Conservation (phyloP, 208 protist genomes). For the Kentomonas sorsogonicus region DNA sequence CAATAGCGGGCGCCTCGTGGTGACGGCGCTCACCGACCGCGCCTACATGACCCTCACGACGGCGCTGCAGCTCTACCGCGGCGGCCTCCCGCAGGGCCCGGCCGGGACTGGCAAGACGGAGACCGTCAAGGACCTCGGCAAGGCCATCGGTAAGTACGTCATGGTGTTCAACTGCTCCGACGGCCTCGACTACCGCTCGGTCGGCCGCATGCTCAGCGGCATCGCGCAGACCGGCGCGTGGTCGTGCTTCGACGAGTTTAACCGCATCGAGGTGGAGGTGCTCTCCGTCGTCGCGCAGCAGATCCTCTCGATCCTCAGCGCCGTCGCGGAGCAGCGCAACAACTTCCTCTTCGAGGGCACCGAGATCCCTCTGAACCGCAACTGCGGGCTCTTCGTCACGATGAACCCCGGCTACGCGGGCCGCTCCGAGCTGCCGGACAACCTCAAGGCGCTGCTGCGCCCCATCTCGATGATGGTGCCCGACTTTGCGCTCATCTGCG, state of each 20-base stretch:
- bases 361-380: constrained; percentile 94
- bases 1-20: constrained; percentile 96
- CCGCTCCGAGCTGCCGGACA: constrained; percentile 97
- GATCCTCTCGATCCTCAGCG: constrained; percentile 92
- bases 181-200: constrained; percentile 95
- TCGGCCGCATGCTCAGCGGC: constrained; percentile 94
- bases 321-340: constrained; percentile 67
- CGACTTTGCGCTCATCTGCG: constrained; percentile 96
- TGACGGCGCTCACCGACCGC: constrained; percentile 97
- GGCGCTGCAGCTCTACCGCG: constrained; percentile 93
- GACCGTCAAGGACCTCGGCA: constrained; percentile 98
- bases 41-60: constrained; percentile 98
- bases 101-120: constrained; percentile 99
- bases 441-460: constrained; percentile 97
- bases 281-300: constrained; percentile 98
- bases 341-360: constrained; percentile 93
- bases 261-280: constrained; percentile 98
- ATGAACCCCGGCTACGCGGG: constrained; percentile 99
- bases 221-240: constrained; percentile 97
- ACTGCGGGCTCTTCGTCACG: constrained; percentile 97
- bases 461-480: constrained; percentile 99
- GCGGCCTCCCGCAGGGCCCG: constrained; percentile 93
- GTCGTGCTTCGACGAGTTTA: constrained; percentile 99
- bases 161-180: constrained; percentile 99
- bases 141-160: constrained; percentile 95